Evolutionary conservation across 2,329 filamentous ascomycete genomes (phyloP).

Genomic region (Cryphonectria carpinicola): DNA sequence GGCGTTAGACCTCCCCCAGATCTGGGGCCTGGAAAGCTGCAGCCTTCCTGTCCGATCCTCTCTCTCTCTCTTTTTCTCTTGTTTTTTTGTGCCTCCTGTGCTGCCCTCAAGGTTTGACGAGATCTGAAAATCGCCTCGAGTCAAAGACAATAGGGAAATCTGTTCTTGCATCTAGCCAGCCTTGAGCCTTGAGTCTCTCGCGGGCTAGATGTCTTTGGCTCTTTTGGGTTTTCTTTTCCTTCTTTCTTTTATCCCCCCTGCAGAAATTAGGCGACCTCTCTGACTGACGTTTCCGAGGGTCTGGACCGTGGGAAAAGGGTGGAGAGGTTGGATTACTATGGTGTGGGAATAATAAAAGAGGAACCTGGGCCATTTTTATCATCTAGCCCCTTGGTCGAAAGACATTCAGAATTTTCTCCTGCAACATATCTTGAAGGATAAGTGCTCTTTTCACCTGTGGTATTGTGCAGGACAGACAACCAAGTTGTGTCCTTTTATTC

Average conservation of each 20-base stretch:
- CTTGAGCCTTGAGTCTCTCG: neutral
- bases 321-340: neutral
- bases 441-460: neutral
- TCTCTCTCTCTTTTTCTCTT: neutral
- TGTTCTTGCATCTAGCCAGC: neutral
- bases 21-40: constrained; percentile 22
- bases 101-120: constrained; percentile 22
- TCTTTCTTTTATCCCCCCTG: neutral
- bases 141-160: constrained; percentile 26
- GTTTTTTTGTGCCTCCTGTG: constrained; percentile 20
- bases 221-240: neutral
- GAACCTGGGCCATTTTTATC: neutral
- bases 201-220: constrained; percentile 13
- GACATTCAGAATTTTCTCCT: neutral
- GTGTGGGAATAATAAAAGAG: constrained; percentile 17
- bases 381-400: neutral
- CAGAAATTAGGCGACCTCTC: constrained; percentile 21
- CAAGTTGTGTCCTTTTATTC: neutral
- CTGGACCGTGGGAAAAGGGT: neutral
- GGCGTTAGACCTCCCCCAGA: constrained; percentile 27
- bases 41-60: constrained; percentile 13
- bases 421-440: neutral
- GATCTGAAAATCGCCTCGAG: constrained; percentile 27
- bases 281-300: constrained; percentile 17
- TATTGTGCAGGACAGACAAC: neutral